Evolutionary conservation across 164 flowering plant genomes (phyloP).

Genomic region (Annona squamosa): DNA sequence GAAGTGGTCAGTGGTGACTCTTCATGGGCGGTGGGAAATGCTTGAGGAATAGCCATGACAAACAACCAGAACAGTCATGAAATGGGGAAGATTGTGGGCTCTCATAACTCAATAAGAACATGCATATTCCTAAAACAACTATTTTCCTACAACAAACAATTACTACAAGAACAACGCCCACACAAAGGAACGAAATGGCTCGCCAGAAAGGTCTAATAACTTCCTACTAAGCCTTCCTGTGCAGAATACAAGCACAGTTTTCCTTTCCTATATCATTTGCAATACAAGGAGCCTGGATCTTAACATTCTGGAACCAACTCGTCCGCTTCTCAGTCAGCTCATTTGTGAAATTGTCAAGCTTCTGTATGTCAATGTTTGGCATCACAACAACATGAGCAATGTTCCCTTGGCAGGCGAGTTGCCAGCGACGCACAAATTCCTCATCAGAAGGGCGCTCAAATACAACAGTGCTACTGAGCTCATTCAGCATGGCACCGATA

Average conservation of each 20-base stretch:
- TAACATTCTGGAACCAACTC: conserved; percentile 58
- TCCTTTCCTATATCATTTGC: conserved; percentile 59
- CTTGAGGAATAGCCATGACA: too few relatives aligned
- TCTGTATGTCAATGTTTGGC: conserved; percentile 78
- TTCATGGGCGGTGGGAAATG: too few relatives aligned
- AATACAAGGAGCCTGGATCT: conserved; percentile 56
- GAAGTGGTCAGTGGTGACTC: too few relatives aligned
- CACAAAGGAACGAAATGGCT: too few relatives aligned
- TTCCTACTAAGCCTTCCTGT: conserved; percentile 11
- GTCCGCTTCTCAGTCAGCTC: conserved; percentile 50
- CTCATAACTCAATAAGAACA: too few relatives aligned
- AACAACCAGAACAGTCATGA: too few relatives aligned
- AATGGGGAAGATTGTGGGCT: too few relatives aligned
- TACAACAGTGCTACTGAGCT: conserved; percentile 94
- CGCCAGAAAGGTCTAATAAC: too few relatives aligned
- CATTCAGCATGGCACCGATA: conserved; percentile 88
- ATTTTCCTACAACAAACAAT: too few relatives aligned
- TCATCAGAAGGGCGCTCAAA: conserved; percentile 83
- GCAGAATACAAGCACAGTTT: conserved; percentile 57
- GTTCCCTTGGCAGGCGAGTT: conserved; percentile 89
- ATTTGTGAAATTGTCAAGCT: conserved; percentile 61
- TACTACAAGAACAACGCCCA: too few relatives aligned
- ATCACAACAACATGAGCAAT: conserved; percentile 93
- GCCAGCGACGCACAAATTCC: conserved; percentile 85
- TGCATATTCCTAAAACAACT: too few relatives aligned